Base-by-base conservation (phyloP, 176 grass and related monocot species). In the Cenchrus fungigraminus region DNA sequence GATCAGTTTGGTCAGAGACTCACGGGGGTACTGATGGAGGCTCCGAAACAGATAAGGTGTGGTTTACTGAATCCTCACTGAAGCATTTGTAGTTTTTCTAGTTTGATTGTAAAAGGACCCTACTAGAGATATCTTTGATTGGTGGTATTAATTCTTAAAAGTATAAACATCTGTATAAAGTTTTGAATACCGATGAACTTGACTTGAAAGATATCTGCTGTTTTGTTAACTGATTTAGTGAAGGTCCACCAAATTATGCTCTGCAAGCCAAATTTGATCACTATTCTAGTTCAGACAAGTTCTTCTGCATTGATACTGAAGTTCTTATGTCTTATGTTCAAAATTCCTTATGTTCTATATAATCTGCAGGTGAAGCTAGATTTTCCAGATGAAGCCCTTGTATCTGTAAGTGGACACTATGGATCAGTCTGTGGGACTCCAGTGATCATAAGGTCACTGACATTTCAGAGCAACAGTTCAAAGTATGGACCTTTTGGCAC, bases 401-500 rank as follows among this genome's bases (percentile, higher is more conserved):
- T 89, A 34, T 92, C 90, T 13, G 79, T 92, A 32, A 90, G 90
- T 73, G 93, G 93, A 40, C 44, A 92, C 68, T 95, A 88, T 5
- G 93, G 93, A 40, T 88, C 93, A 58, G 86, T 82, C 34, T 91
- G 85, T 4, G 93, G 93, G 14, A 84, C 83, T 34, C 74, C 93
- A 2, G 40, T 90, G 19, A 84, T 95, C 80, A 90, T 95, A 90
- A 90, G 88, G 54, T 95, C 93, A 14, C 58, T 95, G 8, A 95
- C 83, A 79, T 90, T 95, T 70, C 83, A 92, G 68, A 95, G 88
- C 90, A 92, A 91, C 66, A 57, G 65, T 14, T 81, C 86, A 6
- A 92, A 86, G 34, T 91, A 92, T 47, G 93, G 93, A 29, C 93
- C 93, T 69, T 92, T 92, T 9, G 88, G 93, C 55, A 85, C 87